Evolutionary conservation across 2,329 filamentous ascomycete species (phyloP).

Genomic region (Podosphaera aphanis): DNA sequence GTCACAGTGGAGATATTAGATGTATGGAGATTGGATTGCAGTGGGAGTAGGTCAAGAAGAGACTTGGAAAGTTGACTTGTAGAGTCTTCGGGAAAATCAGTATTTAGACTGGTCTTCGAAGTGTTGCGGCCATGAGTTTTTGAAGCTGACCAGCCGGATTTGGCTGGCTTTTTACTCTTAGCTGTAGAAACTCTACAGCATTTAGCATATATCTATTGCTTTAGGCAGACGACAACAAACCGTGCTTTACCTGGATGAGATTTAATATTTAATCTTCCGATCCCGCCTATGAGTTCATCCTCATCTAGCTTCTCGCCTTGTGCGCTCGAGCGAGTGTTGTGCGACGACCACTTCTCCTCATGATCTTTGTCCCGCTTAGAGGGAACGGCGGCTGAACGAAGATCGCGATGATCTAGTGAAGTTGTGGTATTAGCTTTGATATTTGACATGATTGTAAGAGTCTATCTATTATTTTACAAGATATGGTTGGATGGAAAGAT

Average conservation of each 20-base stretch:
- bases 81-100: constrained; percentile 9
- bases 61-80: constrained; percentile 10
- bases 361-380: constrained; percentile 16
- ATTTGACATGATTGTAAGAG: background rate
- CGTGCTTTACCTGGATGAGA: constrained; percentile 11
- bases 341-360: constrained; percentile 12
- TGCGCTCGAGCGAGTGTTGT: constrained; percentile 6
- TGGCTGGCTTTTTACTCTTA: constrained; percentile 7
- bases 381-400: constrained; percentile 11
- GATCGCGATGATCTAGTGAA: constrained; percentile 6
- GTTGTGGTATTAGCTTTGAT: background rate
- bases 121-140: constrained; percentile 5
- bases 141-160: constrained; percentile 7
- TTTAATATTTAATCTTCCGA: constrained; percentile 7
- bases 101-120: constrained; percentile 8
- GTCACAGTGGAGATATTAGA: constrained; percentile 7
- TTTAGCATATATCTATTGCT: background rate
- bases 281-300: constrained; percentile 2
- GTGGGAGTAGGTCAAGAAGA: constrained; percentile 13
- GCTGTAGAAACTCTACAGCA: constrained; percentile 1
- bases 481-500: too few relatives aligned
- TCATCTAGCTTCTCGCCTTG: constrained; percentile 1
- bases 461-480: too few relatives aligned
- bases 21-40: constrained; percentile 10
- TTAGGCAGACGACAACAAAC: constrained; percentile 4